Base-by-base conservation (phyloP, 176 grass and related monocot species). In the Ananas comosus region DNA sequence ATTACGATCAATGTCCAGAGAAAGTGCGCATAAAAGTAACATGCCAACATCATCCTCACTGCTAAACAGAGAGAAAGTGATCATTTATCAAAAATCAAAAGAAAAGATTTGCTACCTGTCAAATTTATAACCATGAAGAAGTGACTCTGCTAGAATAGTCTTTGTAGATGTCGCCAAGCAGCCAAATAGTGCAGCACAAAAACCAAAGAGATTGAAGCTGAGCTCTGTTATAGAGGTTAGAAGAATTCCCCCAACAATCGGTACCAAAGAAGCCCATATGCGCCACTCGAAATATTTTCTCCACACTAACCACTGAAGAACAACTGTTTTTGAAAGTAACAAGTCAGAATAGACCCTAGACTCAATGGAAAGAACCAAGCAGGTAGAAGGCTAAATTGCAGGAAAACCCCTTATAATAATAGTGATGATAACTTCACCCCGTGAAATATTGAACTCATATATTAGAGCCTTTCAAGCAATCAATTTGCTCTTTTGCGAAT, bases 251-350 rank as follows among this genome's bases (percentile, higher is more conserved):
- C 93, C 93, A 21, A 97, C 93, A 72, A 97, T 90, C 48, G 93
- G 93, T 12, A 97, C 80, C 48, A 97, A 74, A n/a, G 93, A 92
- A 68, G 89, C 82, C 93, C 93, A 97, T 81, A 97, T 92, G 61
- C 81, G 88, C 86, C 86, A 90, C 42, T 97, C 89, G 3, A 97
- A 97, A 76, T 87, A 74, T 64, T 97, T 97, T 51, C 63, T 83
- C 93, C 93, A 97, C 59, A 97, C 79, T 73, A 97, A 71, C 86
- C 93, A 97, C 81, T 97, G 93, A 61, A 97, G 85, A 83, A 97
- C 85, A 52, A 97, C 93, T 97, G 81, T 58, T 53, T 33, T 9
- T 63, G 10, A 77, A 27, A 71, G 19, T 27, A 64, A 42, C 1
- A 58, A 3, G 16, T 91, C 52, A 83, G 78, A 70, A 76, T 50